These are phyloP conservation scores for Ganoderma lucidum DNA, from an alignment of 1,284 basidiomycete genomes.

Conservation along the genomic window DNA sequence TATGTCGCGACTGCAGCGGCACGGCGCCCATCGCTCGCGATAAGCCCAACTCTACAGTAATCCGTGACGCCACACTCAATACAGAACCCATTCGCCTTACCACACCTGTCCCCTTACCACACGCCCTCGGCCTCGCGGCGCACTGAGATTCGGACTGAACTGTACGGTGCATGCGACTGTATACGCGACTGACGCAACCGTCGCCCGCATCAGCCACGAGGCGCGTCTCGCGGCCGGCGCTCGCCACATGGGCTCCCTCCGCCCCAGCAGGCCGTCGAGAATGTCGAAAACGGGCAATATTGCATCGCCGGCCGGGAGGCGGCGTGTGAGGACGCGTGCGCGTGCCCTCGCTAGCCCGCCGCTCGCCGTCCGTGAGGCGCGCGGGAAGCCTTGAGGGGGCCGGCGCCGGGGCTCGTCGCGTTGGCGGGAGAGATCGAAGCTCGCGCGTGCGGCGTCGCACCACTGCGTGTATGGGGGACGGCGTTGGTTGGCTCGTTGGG, in stretches of 20 bases:
- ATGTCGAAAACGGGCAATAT: conserved; percentile 16
- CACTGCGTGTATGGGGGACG: not conserved
- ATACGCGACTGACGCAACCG: not conserved
- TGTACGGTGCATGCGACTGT: not conserved
- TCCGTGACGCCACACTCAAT: not conserved
- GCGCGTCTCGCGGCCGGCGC: conserved; percentile 22
- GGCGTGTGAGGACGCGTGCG: conserved; percentile 1
- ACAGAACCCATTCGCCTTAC: conserved; percentile 2
- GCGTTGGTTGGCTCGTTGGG: conserved; percentile 3
- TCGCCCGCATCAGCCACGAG: conserved; percentile 32
- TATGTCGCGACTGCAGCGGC: not conserved
- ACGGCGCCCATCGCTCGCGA: not conserved
- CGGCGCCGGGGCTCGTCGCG: not conserved
- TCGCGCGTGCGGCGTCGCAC: not conserved
- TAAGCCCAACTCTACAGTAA: conserved; percentile 3
- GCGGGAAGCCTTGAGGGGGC: conserved; percentile 8
- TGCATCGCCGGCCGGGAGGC: not conserved
- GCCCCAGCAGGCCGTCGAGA: conserved; percentile 4
- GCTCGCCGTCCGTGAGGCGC: conserved; percentile 13
- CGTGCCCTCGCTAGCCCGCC: conserved; percentile 13
- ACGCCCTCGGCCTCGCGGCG: not conserved
- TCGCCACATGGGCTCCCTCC: conserved; percentile 26
- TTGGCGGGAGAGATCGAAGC: not conserved
- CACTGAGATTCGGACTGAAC: too few relatives aligned
- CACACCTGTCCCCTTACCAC: not conserved